Evolutionary conservation across 495 filamentous ascomycete genomes (phyloP).

Genomic region (Talaromyces proteolyticus): DNA sequence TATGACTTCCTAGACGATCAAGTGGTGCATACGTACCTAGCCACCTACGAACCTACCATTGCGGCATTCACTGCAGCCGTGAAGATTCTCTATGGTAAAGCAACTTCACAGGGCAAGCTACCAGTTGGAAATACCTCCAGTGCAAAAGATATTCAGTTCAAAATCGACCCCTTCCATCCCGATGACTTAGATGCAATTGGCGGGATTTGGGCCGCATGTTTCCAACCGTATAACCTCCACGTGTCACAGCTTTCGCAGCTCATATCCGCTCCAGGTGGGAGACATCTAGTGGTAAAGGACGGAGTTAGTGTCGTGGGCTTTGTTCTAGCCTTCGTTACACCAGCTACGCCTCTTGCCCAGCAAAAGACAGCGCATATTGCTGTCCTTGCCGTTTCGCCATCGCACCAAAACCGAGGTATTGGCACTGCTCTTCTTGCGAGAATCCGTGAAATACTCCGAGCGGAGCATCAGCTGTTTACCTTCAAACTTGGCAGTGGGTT

Average conservation of each 20-base stretch:
- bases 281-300: conserved; percentile 15
- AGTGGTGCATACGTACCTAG: conserved; percentile 36
- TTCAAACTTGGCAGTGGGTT: conserved; percentile 34
- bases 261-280: too few species aligned
- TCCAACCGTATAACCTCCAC: too few species aligned
- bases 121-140: conserved; percentile 20
- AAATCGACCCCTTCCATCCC: conserved; percentile 11
- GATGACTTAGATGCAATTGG: too few species aligned
- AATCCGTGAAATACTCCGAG: conserved; percentile 22
- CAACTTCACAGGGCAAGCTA: conserved; percentile 23
- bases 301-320: conserved; percentile 30
- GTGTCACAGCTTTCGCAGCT: too few species aligned
- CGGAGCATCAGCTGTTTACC: conserved; percentile 13
- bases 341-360: too few species aligned
- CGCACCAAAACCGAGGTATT: conserved; percentile 31
- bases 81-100: conserved; percentile 32
- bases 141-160: not conserved
- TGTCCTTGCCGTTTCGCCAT: conserved; percentile 35
- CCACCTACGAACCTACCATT: conserved; percentile 42
- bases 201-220: too few species aligned
- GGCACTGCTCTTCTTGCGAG: conserved; percentile 34
- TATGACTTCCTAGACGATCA: conserved; percentile 41
- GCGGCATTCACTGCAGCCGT: conserved; percentile 37
- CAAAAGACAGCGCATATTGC: conserved; percentile 32
- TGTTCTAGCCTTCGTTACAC: too few species aligned